Evolutionary conservation across 2,329 filamentous ascomycete species (phyloP).

Genomic region (Aureobasidium sp.): DNA sequence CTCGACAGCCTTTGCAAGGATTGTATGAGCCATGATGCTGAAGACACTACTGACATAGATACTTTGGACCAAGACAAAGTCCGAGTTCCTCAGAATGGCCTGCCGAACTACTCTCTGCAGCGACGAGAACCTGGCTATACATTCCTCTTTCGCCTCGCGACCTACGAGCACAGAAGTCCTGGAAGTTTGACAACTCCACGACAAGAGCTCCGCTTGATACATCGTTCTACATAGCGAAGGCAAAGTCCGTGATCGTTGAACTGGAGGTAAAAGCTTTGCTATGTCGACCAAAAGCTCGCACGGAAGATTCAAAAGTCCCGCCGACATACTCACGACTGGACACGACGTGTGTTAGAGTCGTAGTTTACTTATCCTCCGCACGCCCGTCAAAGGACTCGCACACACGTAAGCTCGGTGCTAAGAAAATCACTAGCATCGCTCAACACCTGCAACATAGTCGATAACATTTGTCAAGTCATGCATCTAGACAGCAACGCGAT

Average conservation of each 20-base stretch:
- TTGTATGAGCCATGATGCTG: no score
- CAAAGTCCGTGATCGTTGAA: background rate
- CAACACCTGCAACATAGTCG: background rate
- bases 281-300: background rate
- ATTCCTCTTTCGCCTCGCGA: background rate
- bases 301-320: background rate
- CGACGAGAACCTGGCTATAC: background rate
- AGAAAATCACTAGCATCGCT: background rate
- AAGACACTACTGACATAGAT: background rate
- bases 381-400: background rate
- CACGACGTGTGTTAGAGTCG: background rate
- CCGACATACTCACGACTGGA: background rate
- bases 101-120: background rate
- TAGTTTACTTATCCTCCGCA: background rate
- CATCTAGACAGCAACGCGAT: background rate
- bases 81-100: background rate
- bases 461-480: background rate
- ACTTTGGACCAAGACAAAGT: background rate
- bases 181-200: background rate
- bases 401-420: background rate
- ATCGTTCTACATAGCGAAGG: background rate
- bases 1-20: no score
- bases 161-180: background rate
- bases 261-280: background rate
- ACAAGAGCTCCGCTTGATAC: constrained; percentile 4